These are phyloP conservation scores for Salvia hispanica DNA, from an alignment of 257 asterid genomes.

Conservation along the genomic window DNA sequence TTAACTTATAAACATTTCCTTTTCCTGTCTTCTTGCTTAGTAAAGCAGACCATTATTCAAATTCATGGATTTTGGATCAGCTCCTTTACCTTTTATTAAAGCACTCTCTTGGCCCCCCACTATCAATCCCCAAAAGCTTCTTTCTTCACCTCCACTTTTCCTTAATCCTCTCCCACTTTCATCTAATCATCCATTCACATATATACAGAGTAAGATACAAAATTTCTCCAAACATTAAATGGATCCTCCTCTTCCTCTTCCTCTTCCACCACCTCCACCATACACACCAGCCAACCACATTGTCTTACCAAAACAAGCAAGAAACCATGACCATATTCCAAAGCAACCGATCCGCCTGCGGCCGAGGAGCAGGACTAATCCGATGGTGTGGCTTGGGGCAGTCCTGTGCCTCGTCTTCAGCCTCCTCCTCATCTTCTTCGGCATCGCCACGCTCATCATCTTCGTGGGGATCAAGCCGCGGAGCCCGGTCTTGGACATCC, in stretches of 20 bases:
- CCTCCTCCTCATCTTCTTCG: conserved; percentile 68
- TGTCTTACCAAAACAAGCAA: conserved; percentile 37
- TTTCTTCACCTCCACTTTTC: conserved; percentile 37
- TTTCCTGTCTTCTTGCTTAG: conserved; percentile 33
- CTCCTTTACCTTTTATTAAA: conserved; percentile 48
- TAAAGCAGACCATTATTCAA: conserved; percentile 48
- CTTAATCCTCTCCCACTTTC: conserved; percentile 41
- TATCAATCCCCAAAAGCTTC: conserved; percentile 44
- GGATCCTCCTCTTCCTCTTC: conserved; percentile 23
- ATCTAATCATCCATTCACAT: conserved; percentile 28
- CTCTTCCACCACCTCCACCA: conserved; percentile 57
- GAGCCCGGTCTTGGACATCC: conserved; percentile 65
- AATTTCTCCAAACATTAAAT: conserved; percentile 7
- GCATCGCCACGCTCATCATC: conserved; percentile 58
- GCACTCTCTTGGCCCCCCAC: conserved; percentile 45
- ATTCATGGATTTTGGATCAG: conserved; percentile 32
- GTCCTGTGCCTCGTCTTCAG: conserved; percentile 63
- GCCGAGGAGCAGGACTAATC: conserved; percentile 56
- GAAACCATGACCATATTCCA: conserved; percentile 32
- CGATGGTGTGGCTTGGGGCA: conserved; percentile 64
- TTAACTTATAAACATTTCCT: conserved; percentile 25
- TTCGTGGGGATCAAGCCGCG: conserved; percentile 63
- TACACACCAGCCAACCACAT: conserved; percentile 42
- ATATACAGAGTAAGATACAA: not conserved
- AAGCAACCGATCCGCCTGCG: conserved; percentile 52